Evolutionary conservation across 768 basidiomycete genomes (phyloP).

Genomic region (Amanita polypyramis): DNA sequence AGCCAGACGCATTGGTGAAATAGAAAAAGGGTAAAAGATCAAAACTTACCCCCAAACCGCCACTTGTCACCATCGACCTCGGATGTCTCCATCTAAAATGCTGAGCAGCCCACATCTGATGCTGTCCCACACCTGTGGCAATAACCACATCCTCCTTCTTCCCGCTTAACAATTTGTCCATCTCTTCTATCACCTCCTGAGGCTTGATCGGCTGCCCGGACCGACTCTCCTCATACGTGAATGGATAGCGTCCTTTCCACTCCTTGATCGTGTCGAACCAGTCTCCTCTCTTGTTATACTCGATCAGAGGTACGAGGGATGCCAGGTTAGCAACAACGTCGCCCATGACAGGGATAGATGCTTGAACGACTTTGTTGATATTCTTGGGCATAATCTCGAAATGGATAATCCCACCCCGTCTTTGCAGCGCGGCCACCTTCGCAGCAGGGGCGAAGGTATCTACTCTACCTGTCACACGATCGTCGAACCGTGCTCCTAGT

Average conservation of each 20-base stretch:
- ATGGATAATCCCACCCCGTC: conserved; percentile 95
- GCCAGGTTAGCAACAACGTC: conserved; percentile 83
- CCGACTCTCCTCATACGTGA: conserved; percentile 66
- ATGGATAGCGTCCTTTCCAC: conserved; percentile 88
- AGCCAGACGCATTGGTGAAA: conserved; percentile 7
- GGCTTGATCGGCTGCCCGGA: conserved; percentile 78
- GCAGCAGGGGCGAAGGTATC: conserved; percentile 89
- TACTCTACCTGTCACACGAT: conserved; percentile 92
- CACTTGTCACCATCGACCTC: conserved; percentile 82
- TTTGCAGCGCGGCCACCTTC: conserved; percentile 69
- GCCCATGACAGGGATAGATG: conserved; percentile 87
- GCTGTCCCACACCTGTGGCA: conserved; percentile 94
- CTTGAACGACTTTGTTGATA: conserved; percentile 97
- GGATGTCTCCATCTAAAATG: conserved; percentile 87
- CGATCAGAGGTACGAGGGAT: conserved; percentile 72
- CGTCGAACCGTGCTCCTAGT: conserved; percentile 93
- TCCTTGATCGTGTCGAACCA: conserved; percentile 79
- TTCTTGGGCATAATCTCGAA: conserved; percentile 99
- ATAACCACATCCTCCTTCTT: conserved; percentile 83
- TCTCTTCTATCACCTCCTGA: conserved; percentile 91
- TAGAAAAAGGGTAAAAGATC: conserved; percentile 3
- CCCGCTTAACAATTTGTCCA: conserved; percentile 69
- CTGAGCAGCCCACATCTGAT: conserved; percentile 99
- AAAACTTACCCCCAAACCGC: conserved; percentile 79
- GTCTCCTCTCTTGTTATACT: conserved; percentile 45